phyloP scores from a whole-genome alignment of 768 basidiomycete genomes.

The Naganishia vaughanmartiniae region DNA sequence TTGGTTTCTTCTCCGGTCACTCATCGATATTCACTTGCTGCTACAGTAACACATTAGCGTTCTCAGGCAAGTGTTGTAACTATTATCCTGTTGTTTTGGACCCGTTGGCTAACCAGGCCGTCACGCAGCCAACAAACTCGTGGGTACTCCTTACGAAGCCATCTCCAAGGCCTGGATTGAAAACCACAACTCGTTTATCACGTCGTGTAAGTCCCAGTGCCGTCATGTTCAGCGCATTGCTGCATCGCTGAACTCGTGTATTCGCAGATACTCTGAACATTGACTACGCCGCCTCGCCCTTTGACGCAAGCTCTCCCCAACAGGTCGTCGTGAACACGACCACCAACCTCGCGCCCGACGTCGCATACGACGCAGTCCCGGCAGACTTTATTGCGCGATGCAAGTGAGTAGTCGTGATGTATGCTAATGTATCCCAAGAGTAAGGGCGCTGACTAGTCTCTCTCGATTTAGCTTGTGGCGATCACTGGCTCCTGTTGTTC shows the following conservation, averaged over 20 bases:
- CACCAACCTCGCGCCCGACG: background rate
- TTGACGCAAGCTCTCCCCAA: background rate
- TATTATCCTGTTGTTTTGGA: too few relatives aligned
- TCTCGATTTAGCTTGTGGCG: conserved; percentile 10
- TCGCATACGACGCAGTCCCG: conserved; percentile 2
- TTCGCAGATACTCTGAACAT: background rate
- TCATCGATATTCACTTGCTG: background rate
- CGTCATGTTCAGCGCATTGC: background rate
- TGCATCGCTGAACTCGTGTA: background rate
- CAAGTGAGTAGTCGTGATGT: conserved; percentile 3
- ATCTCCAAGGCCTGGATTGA: conserved; percentile 11
- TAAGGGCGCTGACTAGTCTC: background rate
- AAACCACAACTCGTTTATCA: conserved; percentile 21
- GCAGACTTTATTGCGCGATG: conserved; percentile 14
- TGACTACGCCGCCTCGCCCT: background rate
- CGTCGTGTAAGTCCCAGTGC: background rate
- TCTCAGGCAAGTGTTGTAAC: background rate
- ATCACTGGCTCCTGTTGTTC: conserved; percentile 12
- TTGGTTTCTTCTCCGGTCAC: background rate
- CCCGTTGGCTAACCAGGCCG: background rate
- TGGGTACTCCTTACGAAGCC: conserved; percentile 1
- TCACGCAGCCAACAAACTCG: background rate
- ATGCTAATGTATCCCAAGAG: too few relatives aligned
- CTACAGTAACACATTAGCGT: background rate
- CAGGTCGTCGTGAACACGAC: conserved; percentile 17